Conservation (phyloP, 2,329 filamentous ascomycete species). For the Penicillium olsonii region DNA sequence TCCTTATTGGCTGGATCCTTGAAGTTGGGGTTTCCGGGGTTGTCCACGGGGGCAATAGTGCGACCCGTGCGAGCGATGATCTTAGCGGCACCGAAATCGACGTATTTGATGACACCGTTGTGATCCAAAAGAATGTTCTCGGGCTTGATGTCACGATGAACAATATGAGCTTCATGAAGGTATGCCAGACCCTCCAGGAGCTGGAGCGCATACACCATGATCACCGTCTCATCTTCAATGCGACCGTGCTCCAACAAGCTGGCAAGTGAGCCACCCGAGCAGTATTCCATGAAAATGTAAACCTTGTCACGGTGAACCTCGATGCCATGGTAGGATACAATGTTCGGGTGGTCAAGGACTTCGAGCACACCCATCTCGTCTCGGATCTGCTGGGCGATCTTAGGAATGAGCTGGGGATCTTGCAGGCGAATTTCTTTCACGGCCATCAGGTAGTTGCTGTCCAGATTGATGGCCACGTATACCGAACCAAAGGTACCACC, state of each 20-base stretch:
- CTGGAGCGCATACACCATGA: slow-evolving; percentile 94
- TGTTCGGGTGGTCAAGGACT: slow-evolving; percentile 93
- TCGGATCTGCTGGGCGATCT: slow-evolving; percentile 87
- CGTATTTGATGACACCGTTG: slow-evolving; percentile 98
- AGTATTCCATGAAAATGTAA: slow-evolving; percentile 99
- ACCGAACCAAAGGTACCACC: slow-evolving; percentile 97
- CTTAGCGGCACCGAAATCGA: slow-evolving; percentile 97
- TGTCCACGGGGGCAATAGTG: slow-evolving; percentile 70
- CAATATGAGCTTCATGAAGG: slow-evolving; percentile 85
- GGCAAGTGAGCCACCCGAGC: slow-evolving; percentile 89
- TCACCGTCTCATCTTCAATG: slow-evolving; percentile 96
- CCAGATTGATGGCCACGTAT: slow-evolving; percentile 95
- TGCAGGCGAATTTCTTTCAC: slow-evolving; percentile 98
- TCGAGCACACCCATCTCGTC: slow-evolving; percentile 98
- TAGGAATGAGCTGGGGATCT: slow-evolving; percentile 93
- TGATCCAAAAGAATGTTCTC: slow-evolving; percentile 97
- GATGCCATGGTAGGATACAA: slow-evolving; percentile 96
- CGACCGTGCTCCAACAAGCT: slow-evolving; percentile 89
- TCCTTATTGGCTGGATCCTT: slow-evolving; percentile 38
- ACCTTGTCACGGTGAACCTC: slow-evolving; percentile 98
- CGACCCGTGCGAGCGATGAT: slow-evolving; percentile 92
- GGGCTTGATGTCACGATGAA: slow-evolving; percentile 96
- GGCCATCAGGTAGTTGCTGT: slow-evolving; percentile 94
- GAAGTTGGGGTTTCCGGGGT: slow-evolving; percentile 50
- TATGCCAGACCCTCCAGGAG: slow-evolving; percentile 92